Conservation (phyloP, 2,329 filamentous ascomycete species). For the Stylonectria norvegica region DNA sequence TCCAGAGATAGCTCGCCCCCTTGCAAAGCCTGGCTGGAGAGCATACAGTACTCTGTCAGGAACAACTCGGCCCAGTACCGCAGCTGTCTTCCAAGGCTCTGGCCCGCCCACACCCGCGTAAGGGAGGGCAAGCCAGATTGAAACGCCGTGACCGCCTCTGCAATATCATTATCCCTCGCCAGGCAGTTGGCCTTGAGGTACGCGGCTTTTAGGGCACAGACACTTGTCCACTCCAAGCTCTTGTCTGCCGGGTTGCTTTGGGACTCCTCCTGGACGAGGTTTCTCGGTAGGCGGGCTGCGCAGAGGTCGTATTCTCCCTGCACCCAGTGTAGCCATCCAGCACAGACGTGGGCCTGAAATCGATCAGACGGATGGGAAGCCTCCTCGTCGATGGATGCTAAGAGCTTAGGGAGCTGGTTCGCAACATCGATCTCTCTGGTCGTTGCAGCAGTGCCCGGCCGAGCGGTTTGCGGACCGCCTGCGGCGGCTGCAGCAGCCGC, state of each 20-base stretch:
- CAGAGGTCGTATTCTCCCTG: slow-evolving; percentile 63
- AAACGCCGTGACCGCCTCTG: slow-evolving; percentile 64
- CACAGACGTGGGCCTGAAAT: slow-evolving; percentile 77
- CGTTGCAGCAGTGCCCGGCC: slow-evolving; percentile 41
- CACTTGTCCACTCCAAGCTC: slow-evolving; percentile 71
- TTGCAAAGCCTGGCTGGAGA: slow-evolving; percentile 59
- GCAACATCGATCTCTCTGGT: slow-evolving; percentile 45
- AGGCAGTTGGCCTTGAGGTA: slow-evolving; percentile 71
- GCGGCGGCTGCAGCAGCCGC: slow-evolving; percentile 24
- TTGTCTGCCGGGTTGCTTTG: slow-evolving; percentile 51
- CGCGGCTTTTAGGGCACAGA: slow-evolving; percentile 74
- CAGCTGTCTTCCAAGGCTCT: slow-evolving; percentile 60
- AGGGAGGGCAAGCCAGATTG: slow-evolving; percentile 64
- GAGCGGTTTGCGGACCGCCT: slow-evolving; percentile 23
- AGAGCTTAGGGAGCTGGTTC: slow-evolving; percentile 47
- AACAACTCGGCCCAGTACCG: slow-evolving; percentile 76
- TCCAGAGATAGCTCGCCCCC: slow-evolving; percentile 48
- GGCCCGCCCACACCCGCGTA: slow-evolving; percentile 47
- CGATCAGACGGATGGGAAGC: slow-evolving; percentile 51
- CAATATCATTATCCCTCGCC: slow-evolving; percentile 44
- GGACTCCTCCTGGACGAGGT: slow-evolving; percentile 54
- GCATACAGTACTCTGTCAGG: slow-evolving; percentile 70
- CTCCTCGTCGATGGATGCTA: slow-evolving; percentile 58
- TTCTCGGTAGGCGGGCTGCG: slow-evolving; percentile 56
- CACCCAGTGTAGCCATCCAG: slow-evolving; percentile 83